Base-by-base conservation (phyloP, 345 rosid genomes). In the Euphorbia tirucalli region DNA sequence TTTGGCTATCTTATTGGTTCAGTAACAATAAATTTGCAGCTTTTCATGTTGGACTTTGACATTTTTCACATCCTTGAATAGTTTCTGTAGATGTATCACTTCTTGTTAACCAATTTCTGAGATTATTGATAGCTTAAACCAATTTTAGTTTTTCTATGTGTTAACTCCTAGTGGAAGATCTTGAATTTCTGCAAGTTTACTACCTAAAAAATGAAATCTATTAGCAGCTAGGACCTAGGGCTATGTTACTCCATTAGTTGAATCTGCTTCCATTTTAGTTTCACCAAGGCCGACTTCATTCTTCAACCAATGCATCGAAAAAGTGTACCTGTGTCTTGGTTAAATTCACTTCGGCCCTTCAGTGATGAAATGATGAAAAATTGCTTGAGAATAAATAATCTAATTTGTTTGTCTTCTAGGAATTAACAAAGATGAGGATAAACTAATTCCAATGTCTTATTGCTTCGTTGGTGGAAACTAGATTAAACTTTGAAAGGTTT, bases 1-100 rank as follows among this genome's bases (percentile, higher is more conserved):
- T 65, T 44, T 15, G 28, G 22, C 46, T 65, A 49, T 55, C 25
- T 43, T 70, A 9, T 31, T 37, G 28, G 27, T 68, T 67, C 66
- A 58, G 11, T 24, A 37, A 25, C 37, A 15, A 21, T 56, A 13
- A 24, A 13, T 62, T 37, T 50, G 7, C 46, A 50, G 31, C 52
- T 46, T 10, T n/a, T 48, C n/a, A 48, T 66, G 10, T 65, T 15
- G 22, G 30, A 21, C 7, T 8, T 11, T 27, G 68, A 24, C 10
- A 24, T 2, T 24, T 21, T 63, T 41, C n/a, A 13, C 19, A 41
- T 11, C 50, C 67, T 63, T 21, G 9, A 22, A 1, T 13, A 43
- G 21, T 63, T 63, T 22, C 19, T 65, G 44, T 65, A 25, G 18
- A 21, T 13, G 25, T 65, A 16, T 19, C 56, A 65, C 19, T 65